Conservation (phyloP, 2,329 filamentous ascomycete genomes). For the Emergomyces orientalis region DNA sequence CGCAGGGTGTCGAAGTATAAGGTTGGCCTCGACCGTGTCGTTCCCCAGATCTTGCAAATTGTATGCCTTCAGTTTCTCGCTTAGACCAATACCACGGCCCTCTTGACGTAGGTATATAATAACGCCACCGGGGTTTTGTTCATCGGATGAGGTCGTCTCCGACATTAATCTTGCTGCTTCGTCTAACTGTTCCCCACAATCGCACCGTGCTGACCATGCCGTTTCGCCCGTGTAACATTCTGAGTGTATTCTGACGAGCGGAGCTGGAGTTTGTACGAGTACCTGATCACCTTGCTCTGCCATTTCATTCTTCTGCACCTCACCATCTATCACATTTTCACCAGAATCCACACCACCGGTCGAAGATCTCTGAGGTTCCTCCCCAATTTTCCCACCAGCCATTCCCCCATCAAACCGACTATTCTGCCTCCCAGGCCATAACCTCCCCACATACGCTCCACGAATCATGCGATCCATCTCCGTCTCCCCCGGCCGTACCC, state of each 20-base stretch:
- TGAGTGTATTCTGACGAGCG: slow-evolving; percentile 88
- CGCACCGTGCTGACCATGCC: slow-evolving; percentile 93
- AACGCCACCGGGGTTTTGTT: slow-evolving; percentile 61
- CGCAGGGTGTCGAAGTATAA: slow-evolving; percentile 81
- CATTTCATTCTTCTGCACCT: slow-evolving; percentile 3
- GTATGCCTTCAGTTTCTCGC: slow-evolving; percentile 95
- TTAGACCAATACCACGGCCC: slow-evolving; percentile 85
- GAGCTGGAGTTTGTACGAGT: slow-evolving; percentile 35
- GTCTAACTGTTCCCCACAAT: slow-evolving; percentile 95
- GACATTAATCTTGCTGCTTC: slow-evolving; percentile 88
- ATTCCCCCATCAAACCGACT: slow-evolving; percentile 51
- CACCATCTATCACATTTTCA: not conserved
- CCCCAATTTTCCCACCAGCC: slow-evolving; percentile 13
- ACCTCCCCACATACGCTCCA: slow-evolving; percentile 79
- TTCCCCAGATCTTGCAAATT: slow-evolving; percentile 93
- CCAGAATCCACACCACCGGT: not conserved
- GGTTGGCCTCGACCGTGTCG: slow-evolving; percentile 95
- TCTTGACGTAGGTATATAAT: slow-evolving; percentile 96
- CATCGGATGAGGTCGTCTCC: slow-evolving; percentile 29
- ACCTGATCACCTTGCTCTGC: slow-evolving; percentile 16
- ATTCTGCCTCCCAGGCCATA: slow-evolving; percentile 75
- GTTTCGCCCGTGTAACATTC: slow-evolving; percentile 99
- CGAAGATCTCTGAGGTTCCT: slow-evolving; percentile 8
- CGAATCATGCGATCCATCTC: slow-evolving; percentile 69
- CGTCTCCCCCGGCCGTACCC: slow-evolving; percentile 38